Conservation (phyloP, 805 yeast genomes). For the Pichia thaimueangensis region DNA sequence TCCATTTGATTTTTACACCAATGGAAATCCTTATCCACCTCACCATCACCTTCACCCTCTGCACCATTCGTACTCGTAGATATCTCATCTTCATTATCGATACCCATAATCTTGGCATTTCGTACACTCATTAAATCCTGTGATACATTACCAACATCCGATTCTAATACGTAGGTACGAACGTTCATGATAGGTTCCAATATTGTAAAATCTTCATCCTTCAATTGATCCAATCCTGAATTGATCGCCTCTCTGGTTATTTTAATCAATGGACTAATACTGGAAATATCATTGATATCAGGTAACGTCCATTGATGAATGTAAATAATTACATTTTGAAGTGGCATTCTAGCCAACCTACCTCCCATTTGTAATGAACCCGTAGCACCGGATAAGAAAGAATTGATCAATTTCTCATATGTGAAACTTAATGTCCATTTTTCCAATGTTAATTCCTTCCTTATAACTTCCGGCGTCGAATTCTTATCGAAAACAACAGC, state of each 20-base stretch:
- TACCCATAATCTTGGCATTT: conserved; percentile 63
- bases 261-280: conserved; percentile 36
- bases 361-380: conserved; percentile 69
- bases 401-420: conserved; percentile 45
- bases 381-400: conserved; percentile 50
- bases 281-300: conserved; percentile 32
- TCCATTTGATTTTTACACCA: conserved; percentile 56
- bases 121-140: conserved; percentile 80
- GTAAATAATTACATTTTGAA: conserved; percentile 55
- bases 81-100: conserved; percentile 52
- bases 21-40: conserved; percentile 24
- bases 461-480: conserved; percentile 21
- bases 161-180: conserved; percentile 57
- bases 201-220: conserved; percentile 38
- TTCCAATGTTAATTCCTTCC: conserved; percentile 17
- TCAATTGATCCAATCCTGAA: conserved; percentile 30
- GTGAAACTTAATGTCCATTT: conserved; percentile 44
- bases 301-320: conserved; percentile 51
- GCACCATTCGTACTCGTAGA: conserved; percentile 5
- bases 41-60: conserved; percentile 24
- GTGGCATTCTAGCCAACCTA: conserved; percentile 44
- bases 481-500: conserved; percentile 32
- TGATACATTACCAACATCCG: conserved; percentile 72
- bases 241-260: conserved; percentile 41
- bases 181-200: conserved; percentile 89